Conservation (phyloP, 2,329 filamentous ascomycete species). For the Balansia obtecta region DNA sequence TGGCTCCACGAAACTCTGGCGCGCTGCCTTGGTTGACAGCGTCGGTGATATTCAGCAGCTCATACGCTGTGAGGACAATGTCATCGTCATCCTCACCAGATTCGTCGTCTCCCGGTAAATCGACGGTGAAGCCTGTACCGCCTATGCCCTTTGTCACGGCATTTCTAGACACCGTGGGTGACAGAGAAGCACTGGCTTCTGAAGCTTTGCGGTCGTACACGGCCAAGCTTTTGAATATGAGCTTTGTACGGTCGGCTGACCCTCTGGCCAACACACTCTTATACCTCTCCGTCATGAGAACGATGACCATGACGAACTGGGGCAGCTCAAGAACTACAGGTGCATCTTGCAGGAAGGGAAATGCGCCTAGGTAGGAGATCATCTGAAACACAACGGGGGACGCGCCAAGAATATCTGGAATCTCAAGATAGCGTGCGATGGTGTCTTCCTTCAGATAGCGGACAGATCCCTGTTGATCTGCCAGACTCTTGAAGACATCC, state of each 20-base stretch:
- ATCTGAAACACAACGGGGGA: constrained; percentile 61
- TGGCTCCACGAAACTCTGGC: constrained; percentile 45
- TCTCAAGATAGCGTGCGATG: constrained; percentile 57
- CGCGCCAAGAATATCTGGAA: constrained; percentile 56
- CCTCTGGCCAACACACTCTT: constrained; percentile 47
- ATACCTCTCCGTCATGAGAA: constrained; percentile 60
- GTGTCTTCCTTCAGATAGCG: constrained; percentile 58
- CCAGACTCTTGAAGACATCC: constrained; percentile 58
- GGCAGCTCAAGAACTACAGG: constrained; percentile 58
- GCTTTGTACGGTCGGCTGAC: constrained; percentile 44
- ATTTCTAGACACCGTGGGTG: background rate
- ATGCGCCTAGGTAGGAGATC: constrained; percentile 57
- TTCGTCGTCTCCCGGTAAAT: constrained; percentile 31
- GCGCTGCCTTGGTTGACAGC: constrained; percentile 41
- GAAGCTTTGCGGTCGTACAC: constrained; percentile 52
- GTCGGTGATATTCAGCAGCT: constrained; percentile 52
- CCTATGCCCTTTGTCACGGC: constrained; percentile 6
- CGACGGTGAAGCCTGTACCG: constrained; percentile 31
- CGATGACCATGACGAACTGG: constrained; percentile 59
- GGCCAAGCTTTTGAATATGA: constrained; percentile 60
- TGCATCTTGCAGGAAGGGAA: constrained; percentile 59
- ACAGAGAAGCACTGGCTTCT: constrained; percentile 12
- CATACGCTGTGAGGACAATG: constrained; percentile 55
- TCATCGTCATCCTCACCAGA: constrained; percentile 43
- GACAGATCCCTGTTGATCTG: constrained; percentile 49